phyloP scores from a whole-genome alignment of 345 rosid species.

The Eucalyptus pauciflora region DNA sequence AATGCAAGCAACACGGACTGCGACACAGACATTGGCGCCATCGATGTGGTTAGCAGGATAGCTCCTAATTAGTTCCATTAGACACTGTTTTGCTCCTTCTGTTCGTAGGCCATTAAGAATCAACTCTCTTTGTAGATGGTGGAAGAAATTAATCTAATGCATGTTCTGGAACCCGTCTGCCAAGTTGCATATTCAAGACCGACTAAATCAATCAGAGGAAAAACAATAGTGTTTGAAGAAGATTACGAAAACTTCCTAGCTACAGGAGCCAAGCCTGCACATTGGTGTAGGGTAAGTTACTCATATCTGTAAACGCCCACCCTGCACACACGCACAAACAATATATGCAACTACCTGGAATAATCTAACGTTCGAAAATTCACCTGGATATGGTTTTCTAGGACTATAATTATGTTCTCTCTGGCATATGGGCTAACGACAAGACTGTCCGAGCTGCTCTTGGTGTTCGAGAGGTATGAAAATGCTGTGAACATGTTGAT shows the following conservation, averaged over 20 bases:
- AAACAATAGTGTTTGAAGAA: slow-evolving; percentile 4
- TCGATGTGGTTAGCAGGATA: slow-evolving; percentile 2
- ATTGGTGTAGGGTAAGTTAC: slow-evolving; percentile 19
- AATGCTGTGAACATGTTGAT: not conserved
- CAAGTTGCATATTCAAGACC: slow-evolving; percentile 7
- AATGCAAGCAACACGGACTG: slow-evolving; percentile 11
- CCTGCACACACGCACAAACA: not conserved
- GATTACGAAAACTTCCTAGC: slow-evolving; percentile 1
- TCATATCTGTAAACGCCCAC: not conserved
- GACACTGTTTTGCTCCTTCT: not conserved
- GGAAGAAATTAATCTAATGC: slow-evolving; percentile 17
- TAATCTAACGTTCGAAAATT: not conserved
- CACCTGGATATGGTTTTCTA: not conserved
- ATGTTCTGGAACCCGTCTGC: slow-evolving; percentile 18
- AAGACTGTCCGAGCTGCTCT: slow-evolving; percentile 12
- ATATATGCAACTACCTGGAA: not conserved
- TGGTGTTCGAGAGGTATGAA: slow-evolving; percentile 12
- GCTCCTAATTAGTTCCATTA: not conserved
- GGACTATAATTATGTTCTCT: slow-evolving; percentile 24
- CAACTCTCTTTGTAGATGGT: not conserved
- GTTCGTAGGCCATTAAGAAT: not conserved
- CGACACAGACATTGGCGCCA: not conserved
- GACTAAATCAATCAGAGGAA: not conserved
- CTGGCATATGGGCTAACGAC: slow-evolving; percentile 18
- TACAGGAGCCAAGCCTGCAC: not conserved